Evolutionary conservation across 768 basidiomycete genomes (phyloP).

Genomic region (Mycena amicta): DNA sequence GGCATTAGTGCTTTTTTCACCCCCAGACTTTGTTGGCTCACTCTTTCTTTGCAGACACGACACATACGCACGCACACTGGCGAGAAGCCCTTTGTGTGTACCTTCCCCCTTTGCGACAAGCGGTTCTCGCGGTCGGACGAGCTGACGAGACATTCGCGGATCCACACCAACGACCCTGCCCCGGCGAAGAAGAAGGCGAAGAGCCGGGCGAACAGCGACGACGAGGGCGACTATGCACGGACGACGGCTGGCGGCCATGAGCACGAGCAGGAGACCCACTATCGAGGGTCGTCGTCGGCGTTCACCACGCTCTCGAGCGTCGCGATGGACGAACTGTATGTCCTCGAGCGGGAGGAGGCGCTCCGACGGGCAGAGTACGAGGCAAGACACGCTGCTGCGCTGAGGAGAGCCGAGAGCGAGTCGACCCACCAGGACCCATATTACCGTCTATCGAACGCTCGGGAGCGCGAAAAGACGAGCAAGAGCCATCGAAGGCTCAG

Average conservation of each 20-base stretch:
- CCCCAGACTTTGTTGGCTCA: neutral
- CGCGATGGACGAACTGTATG: conserved; percentile 88
- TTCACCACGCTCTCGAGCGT: conserved; percentile 72
- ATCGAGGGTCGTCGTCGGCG: conserved; percentile 40
- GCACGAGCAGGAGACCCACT: conserved; percentile 26
- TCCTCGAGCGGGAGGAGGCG: conserved; percentile 86
- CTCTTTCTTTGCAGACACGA: conserved; percentile 67
- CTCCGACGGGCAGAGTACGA: conserved; percentile 86
- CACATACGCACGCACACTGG: conserved; percentile 99
- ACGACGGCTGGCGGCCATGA: conserved; percentile 35
- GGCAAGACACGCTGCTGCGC: conserved; percentile 67
- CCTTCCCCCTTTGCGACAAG: conserved; percentile 93
- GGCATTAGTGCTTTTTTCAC: conserved; percentile 10
- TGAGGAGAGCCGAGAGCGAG: conserved; percentile 74
- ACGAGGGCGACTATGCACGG: conserved; percentile 65
- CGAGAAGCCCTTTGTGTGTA: conserved; percentile 95
- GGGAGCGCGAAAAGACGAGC: conserved; percentile 28
- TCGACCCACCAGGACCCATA: conserved; percentile 42
- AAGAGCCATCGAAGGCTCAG: conserved; percentile 50
- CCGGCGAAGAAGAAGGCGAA: conserved; percentile 71
- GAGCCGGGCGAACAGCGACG: conserved; percentile 79
- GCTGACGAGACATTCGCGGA: conserved; percentile 92
- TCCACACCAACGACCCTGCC: conserved; percentile 72
- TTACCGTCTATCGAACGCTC: conserved; percentile 20
- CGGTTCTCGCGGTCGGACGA: conserved; percentile 98